Evolutionary conservation across 106 monocot genomes (phyloP).

Genomic region (Apostasia shenzhenica): DNA sequence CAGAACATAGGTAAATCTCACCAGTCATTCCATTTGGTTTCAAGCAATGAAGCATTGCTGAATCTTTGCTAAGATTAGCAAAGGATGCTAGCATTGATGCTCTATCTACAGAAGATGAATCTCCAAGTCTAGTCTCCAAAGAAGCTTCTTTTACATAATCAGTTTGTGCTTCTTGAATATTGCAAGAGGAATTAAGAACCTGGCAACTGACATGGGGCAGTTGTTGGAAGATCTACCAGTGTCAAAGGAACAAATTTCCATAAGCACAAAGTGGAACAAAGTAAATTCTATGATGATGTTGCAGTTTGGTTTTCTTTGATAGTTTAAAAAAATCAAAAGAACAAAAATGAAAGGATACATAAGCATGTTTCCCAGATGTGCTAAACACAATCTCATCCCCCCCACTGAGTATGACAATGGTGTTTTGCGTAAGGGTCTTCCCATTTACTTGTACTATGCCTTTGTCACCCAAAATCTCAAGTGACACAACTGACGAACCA

Average conservation of each 20-base stretch:
- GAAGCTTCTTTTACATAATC: conserved; percentile 32
- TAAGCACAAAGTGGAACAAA: not conserved
- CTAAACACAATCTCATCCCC: conserved; percentile 95
- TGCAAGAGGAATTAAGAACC: conserved; percentile 25
- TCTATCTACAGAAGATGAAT: conserved; percentile 63
- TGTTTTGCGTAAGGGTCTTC: conserved; percentile 58
- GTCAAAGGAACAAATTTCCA: conserved; percentile 22
- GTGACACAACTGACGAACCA: conserved; percentile 38
- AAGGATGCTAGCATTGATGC: conserved; percentile 75
- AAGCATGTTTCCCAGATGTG: conserved; percentile 78
- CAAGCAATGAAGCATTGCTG: conserved; percentile 27
- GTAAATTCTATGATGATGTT: not conserved
- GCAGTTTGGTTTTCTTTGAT: not conserved
- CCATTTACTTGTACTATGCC: conserved; percentile 83
- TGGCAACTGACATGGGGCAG: conserved; percentile 24
- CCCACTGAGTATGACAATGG: conserved; percentile 43
- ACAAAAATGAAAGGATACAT: conserved; percentile 68
- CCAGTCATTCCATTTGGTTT: conserved; percentile 57
- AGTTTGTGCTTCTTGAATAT: conserved; percentile 27
- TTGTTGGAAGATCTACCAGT: conserved; percentile 63
- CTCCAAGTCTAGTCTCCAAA: conserved; percentile 43
- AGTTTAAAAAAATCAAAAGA: conserved; percentile 4
- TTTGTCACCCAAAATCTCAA: conserved; percentile 70
- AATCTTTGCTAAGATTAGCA: conserved; percentile 53
- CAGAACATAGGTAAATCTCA: conserved; percentile 20